Percentiles rank a stretch among this genome's conserved stretches.
Evolutionary conservation across 2,329 filamentous ascomycete genomes (phyloP).

Genomic region (Zarea fungicola): DNA sequence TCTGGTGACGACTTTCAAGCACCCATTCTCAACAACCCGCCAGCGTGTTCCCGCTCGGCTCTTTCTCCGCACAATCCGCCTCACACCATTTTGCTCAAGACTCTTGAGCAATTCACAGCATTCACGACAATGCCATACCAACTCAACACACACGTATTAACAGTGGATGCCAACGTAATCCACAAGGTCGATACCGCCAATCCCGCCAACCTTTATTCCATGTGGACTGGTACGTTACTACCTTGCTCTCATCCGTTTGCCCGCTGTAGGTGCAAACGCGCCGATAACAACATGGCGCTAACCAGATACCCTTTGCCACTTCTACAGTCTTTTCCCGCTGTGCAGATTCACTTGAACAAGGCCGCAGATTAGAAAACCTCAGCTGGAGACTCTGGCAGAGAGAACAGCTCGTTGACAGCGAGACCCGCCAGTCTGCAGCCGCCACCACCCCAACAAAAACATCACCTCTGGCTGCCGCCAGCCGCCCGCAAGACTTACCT

Average conservation of each 20-base stretch:
- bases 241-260: not conserved
- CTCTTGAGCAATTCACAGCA: slow-evolving; percentile 28
- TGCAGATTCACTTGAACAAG: slow-evolving; percentile 89
- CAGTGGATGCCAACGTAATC: slow-evolving; percentile 86
- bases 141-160: slow-evolving; percentile 80
- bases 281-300: slow-evolving; percentile 24
- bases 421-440: slow-evolving; percentile 49
- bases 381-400: slow-evolving; percentile 95
- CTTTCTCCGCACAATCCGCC: slow-evolving; percentile 11
- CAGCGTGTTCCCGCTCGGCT: slow-evolving; percentile 13
- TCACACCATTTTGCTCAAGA: slow-evolving; percentile 27
- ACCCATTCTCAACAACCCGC: not conserved
- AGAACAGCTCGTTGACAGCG: slow-evolving; percentile 73
- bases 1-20: slow-evolving; percentile 15
- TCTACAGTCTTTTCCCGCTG: slow-evolving; percentile 82
- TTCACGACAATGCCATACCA: slow-evolving; percentile 68
- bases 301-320: slow-evolving; percentile 19
- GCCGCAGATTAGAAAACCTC: slow-evolving; percentile 86
- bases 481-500: slow-evolving; percentile 52
- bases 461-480: slow-evolving; percentile 42
- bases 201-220: slow-evolving; percentile 87
- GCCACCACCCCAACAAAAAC: slow-evolving; percentile 31
- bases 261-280: too few species aligned
- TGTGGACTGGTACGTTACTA: slow-evolving; percentile 83
- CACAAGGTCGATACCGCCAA: slow-evolving; percentile 93